Evolutionary conservation across 2,329 filamentous ascomycete genomes (phyloP), one percentile per base, ranked within the genome.

Genomic region (Ophiocordyceps camponoti-rufipedis): DNA sequence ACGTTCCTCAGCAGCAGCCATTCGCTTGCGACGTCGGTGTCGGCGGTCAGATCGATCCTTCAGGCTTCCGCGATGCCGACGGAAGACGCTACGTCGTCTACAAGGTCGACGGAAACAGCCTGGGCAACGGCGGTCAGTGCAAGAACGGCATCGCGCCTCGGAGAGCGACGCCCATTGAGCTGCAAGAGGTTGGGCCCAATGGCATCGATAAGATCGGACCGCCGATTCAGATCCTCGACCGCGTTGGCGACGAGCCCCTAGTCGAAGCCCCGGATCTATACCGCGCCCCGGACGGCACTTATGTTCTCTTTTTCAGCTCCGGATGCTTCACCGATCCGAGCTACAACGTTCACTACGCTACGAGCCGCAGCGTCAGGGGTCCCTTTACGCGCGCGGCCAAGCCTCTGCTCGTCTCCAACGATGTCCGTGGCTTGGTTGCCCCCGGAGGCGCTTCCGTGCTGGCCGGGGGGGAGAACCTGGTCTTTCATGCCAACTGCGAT

Each of bases 281-380:
- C 35, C 44, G 44, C 8, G 12, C n/a, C 38, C 4, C 10, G 23
- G 44, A 45, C 28, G 44, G 44, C 13, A 45, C 44, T n/a, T 45
- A 45, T 16, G 14, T 45, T 23, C 16, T 45, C 6, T 45, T 45
- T 35, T 45, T 45, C 28, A 45, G 44, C 44, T 16, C 38, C 19
- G 44, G 38, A 28, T 41, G 44, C 35, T 45, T 41, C 35, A 41
- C 35, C 1, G 28, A 31, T 5, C 44, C 44, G 10, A 31, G 28
- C 44, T 45, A 45, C 44, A 32, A 41, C 44, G 28, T 45, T 8
- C 18, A 41, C 28, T 45, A 45, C 44, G 44, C 44, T n/a, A 45
- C 44, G 8, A 2, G 35, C 5, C 28, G 28, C 19, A 45, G 13
- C 44, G 16, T 45, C 28, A 16, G 35, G 9, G 44, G 44, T 6